Percentiles rank a stretch among this genome's conserved stretches.
phyloP scores from a whole-genome alignment of 2,329 filamentous ascomycete species.

The Trichoderma brevicompactum region DNA sequence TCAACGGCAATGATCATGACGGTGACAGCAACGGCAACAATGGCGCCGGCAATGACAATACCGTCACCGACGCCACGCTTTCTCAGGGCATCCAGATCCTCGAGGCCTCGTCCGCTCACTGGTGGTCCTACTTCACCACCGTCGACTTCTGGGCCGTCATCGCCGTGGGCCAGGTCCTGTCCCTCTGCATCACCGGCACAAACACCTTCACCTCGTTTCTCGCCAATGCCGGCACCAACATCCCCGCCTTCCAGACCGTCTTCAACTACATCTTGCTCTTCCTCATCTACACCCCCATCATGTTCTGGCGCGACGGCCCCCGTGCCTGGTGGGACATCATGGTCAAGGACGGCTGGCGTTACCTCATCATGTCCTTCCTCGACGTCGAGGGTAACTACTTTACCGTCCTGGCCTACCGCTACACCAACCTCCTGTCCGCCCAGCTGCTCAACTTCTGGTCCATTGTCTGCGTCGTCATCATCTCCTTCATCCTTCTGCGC shows the following conservation, averaged over 20 bases:
- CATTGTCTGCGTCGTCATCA: conserved; percentile 85
- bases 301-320: conserved; percentile 78
- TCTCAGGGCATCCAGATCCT: conserved; percentile 58
- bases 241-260: conserved; percentile 93
- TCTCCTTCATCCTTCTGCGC: conserved; percentile 80
- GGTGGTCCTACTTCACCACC: conserved; percentile 79
- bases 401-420: conserved; percentile 88
- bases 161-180: conserved; percentile 78
- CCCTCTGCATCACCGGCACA: conserved; percentile 88
- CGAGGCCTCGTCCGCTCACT: conserved; percentile 58
- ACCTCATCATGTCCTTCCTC: conserved; percentile 87
- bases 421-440: conserved; percentile 89
- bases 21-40: conserved; percentile 13
- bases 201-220: conserved; percentile 89
- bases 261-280: conserved; percentile 92
- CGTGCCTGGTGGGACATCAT: conserved; percentile 69
- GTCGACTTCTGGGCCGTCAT: conserved; percentile 88
- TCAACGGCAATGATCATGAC: background rate
- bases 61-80: conserved; percentile 45
- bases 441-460: conserved; percentile 99
- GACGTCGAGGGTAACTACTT: conserved; percentile 99
- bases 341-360: conserved; percentile 82
- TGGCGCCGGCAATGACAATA: conserved; percentile 28
- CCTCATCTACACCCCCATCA: conserved; percentile 78
- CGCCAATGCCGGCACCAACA: conserved; percentile 66